Conservation (phyloP, 352 stramenopile species). For the Globisporangium radiosum region DNA sequence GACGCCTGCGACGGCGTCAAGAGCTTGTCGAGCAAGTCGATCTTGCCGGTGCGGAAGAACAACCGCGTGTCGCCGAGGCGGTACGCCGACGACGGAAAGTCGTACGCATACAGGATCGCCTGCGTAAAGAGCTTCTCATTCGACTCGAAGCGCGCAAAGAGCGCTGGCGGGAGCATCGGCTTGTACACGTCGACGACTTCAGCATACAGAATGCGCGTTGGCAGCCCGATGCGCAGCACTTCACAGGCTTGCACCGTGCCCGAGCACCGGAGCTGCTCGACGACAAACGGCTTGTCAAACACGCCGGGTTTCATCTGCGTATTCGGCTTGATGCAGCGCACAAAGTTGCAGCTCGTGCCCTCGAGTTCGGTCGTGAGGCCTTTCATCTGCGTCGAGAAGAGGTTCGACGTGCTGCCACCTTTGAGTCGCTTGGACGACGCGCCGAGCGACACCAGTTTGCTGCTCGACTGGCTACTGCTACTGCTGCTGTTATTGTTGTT, state of each 20-base stretch:
- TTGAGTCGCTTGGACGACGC: constrained; percentile 47
- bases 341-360: constrained; percentile 89
- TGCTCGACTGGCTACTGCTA: constrained; percentile 17
- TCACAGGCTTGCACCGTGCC: constrained; percentile 76
- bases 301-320: constrained; percentile 87
- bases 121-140: constrained; percentile 86
- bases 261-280: constrained; percentile 68
- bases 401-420: constrained; percentile 56
- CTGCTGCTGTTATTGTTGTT: background rate
- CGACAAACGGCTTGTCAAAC: constrained; percentile 72
- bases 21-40: constrained; percentile 74
- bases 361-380: constrained; percentile 76
- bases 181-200: constrained; percentile 84
- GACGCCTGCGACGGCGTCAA: constrained; percentile 41
- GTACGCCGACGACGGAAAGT: constrained; percentile 72
- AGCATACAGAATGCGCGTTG: constrained; percentile 80
- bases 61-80: constrained; percentile 70
- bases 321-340: constrained; percentile 96
- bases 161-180: constrained; percentile 47
- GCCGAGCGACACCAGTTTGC: constrained; percentile 27
- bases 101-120: constrained; percentile 70
- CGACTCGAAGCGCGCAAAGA: constrained; percentile 67
- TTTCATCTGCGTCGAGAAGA: constrained; percentile 83
- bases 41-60: constrained; percentile 86
- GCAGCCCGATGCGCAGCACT: constrained; percentile 72